phyloP scores from a whole-genome alignment of 352 stramenopile species.

The Phytophthora gonapodyides region DNA sequence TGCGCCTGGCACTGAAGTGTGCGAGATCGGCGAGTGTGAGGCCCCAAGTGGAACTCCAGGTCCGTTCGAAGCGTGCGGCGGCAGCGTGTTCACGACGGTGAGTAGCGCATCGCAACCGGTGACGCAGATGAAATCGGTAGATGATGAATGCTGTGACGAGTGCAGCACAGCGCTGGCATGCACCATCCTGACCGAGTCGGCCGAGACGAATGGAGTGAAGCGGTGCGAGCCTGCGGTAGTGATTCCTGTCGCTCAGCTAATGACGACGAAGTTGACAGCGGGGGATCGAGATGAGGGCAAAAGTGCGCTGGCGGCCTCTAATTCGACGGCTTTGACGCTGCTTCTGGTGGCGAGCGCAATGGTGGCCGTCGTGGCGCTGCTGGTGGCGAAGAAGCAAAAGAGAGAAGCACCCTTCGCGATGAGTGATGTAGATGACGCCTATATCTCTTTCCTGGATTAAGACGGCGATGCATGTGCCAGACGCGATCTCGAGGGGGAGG shows the following conservation, averaged over 20 bases:
- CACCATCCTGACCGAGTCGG: slow-evolving; percentile 7
- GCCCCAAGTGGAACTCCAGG: not conserved
- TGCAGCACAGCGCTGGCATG: slow-evolving; percentile 14
- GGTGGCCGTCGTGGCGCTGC: slow-evolving; percentile 15
- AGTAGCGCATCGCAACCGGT: not conserved
- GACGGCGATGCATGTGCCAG: no score
- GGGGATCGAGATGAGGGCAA: slow-evolving; percentile 1
- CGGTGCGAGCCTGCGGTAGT: slow-evolving; percentile 6
- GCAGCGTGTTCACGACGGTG: slow-evolving; percentile 15
- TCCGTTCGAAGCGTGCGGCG: slow-evolving; percentile 19
- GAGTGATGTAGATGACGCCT: slow-evolving; percentile 4
- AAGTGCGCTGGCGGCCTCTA: not conserved
- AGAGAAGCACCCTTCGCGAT: not conserved
- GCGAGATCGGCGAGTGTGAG: slow-evolving; percentile 16
- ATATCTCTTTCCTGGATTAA: not conserved
- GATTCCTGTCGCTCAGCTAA: no score
- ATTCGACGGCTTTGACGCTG: not conserved
- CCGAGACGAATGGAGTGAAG: slow-evolving; percentile 2
- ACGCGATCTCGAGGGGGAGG: no score
- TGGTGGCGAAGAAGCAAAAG: slow-evolving; percentile 11
- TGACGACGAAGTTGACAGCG: no score
- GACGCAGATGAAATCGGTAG: slow-evolving; percentile 3
- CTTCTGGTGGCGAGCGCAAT: slow-evolving; percentile 14
- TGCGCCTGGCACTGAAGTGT: slow-evolving; percentile 5
- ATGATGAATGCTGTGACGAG: slow-evolving; percentile 9